A percentile compares a stretch with the other conserved stretches of the same genome.
phyloP scores from a whole-genome alignment of 176 grass and related monocot genomes.

The Themeda triandra region DNA sequence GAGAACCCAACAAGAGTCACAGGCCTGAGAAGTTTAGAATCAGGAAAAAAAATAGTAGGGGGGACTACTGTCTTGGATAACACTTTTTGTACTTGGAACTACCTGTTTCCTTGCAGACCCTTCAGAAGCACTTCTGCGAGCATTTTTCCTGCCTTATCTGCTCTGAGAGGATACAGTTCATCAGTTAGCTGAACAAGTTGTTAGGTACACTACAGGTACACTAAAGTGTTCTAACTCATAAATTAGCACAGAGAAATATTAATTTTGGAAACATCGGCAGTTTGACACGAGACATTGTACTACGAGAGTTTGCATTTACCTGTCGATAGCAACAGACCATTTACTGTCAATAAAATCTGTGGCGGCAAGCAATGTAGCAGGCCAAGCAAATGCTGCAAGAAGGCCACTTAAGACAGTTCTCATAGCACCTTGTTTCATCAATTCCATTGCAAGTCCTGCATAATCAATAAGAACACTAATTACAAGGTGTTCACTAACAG shows the following conservation, averaged over 20 bases:
- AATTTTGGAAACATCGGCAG: not conserved
- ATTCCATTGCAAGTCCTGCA: conserved; percentile 65
- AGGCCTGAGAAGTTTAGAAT: conserved; percentile 50
- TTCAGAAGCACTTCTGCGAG: conserved; percentile 89
- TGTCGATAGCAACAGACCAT: conserved; percentile 93
- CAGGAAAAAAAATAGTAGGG: not conserved
- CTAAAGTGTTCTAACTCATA: not conserved
- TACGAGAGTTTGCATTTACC: conserved; percentile 39
- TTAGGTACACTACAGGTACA: not conserved
- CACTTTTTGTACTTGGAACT: conserved; percentile 1
- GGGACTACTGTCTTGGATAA: not conserved
- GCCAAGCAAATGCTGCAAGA: conserved; percentile 76
- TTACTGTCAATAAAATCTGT: conserved; percentile 98
- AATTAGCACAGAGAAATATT: not conserved
- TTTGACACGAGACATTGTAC: not conserved
- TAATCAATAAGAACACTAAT: conserved; percentile 1
- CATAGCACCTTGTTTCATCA: conserved; percentile 96
- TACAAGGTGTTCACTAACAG: not conserved
- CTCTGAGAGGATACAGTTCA: conserved; percentile 37
- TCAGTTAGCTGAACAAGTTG: not conserved
- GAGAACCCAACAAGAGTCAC: conserved; percentile 94
- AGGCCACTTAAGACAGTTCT: conserved; percentile 80
- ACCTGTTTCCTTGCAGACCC: conserved; percentile 95
- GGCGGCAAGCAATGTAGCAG: conserved; percentile 77
- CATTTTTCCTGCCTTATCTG: conserved; percentile 95